Evolutionary conservation across 2,329 filamentous ascomycete genomes (phyloP).

Genomic region (Paramyrothecium sp.): DNA sequence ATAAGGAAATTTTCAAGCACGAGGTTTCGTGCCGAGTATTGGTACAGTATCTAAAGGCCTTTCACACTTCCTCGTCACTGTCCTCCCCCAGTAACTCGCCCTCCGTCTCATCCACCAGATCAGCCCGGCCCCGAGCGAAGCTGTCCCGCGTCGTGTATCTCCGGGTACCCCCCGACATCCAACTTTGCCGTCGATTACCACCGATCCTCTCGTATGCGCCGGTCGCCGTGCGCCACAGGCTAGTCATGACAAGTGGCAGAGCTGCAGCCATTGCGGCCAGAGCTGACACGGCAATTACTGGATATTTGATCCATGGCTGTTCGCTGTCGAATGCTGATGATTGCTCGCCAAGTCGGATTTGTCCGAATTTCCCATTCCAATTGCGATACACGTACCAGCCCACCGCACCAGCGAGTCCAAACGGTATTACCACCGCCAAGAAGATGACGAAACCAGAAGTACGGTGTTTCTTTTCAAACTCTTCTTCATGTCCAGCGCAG

Average conservation of each 20-base stretch:
- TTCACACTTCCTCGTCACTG: slow-evolving; percentile 79
- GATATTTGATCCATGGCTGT: slow-evolving; percentile 76
- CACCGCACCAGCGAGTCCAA: slow-evolving; percentile 66
- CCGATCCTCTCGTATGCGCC: slow-evolving; percentile 51
- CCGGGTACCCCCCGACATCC: slow-evolving; percentile 56
- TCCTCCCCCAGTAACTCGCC: slow-evolving; percentile 92
- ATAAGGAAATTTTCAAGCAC: background rate
- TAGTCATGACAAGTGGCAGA: slow-evolving; percentile 69
- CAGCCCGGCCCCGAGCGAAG: slow-evolving; percentile 82
- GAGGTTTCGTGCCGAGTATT: background rate
- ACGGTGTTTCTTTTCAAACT: slow-evolving; percentile 71
- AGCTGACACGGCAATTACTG: slow-evolving; percentile 71
- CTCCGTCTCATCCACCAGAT: slow-evolving; percentile 89
- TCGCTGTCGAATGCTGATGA: slow-evolving; percentile 60
- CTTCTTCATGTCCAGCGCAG: slow-evolving; percentile 78
- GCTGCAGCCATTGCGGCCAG: slow-evolving; percentile 58
- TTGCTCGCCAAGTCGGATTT: slow-evolving; percentile 82
- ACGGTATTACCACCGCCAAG: slow-evolving; percentile 77
- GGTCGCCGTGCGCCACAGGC: slow-evolving; percentile 66
- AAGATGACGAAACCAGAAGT: slow-evolving; percentile 75
- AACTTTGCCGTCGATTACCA: slow-evolving; percentile 47
- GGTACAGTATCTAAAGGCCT: background rate
- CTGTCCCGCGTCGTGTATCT: slow-evolving; percentile 86
- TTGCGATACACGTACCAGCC: slow-evolving; percentile 85
- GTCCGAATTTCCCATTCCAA: slow-evolving; percentile 88